A percentile compares a stretch with the other conserved stretches of the same genome.
Conservation (phyloP, 192 early-diverging fungal genomes). For the Backusella macrospora region DNA sequence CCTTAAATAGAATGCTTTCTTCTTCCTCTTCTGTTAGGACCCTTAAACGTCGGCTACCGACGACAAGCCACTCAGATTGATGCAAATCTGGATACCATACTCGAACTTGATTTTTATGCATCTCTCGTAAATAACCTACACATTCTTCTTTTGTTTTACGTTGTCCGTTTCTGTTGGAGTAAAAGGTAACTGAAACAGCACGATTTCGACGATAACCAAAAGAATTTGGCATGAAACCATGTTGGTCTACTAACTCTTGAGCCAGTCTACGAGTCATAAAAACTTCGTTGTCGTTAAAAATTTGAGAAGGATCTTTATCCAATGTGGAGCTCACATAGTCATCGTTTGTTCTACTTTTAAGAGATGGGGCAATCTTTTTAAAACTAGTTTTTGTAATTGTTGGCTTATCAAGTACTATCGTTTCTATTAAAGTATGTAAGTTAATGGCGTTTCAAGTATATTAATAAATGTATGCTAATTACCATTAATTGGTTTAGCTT, state of each 20-base stretch:
- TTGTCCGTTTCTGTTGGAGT: slow-evolving; percentile 22
- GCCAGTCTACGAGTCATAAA: slow-evolving; percentile 36
- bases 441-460: neutral
- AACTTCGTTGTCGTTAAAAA: slow-evolving; percentile 34
- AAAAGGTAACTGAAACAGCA: slow-evolving; percentile 40
- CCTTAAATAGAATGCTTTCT: slow-evolving; percentile 13
- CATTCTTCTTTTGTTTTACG: slow-evolving; percentile 22
- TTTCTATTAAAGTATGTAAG: neutral
- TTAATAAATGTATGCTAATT: neutral
- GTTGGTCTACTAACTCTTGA: slow-evolving; percentile 25
- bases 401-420: neutral
- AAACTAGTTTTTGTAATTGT: neutral
- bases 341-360: neutral
- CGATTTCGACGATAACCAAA: slow-evolving; percentile 35
- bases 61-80: slow-evolving; percentile 53
- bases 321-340: slow-evolving; percentile 28
- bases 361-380: neutral
- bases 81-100: slow-evolving; percentile 53
- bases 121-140: slow-evolving; percentile 44
- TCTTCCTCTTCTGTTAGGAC: slow-evolving; percentile 40
- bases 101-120: slow-evolving; percentile 46
- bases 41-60: slow-evolving; percentile 49
- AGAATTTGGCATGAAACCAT: slow-evolving; percentile 36
- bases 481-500: neutral
- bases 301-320: slow-evolving; percentile 32